These are phyloP conservation scores for Furcasterigmium sp. DNA, from an alignment of 2,329 filamentous ascomycete species.

Conservation along the genomic window DNA sequence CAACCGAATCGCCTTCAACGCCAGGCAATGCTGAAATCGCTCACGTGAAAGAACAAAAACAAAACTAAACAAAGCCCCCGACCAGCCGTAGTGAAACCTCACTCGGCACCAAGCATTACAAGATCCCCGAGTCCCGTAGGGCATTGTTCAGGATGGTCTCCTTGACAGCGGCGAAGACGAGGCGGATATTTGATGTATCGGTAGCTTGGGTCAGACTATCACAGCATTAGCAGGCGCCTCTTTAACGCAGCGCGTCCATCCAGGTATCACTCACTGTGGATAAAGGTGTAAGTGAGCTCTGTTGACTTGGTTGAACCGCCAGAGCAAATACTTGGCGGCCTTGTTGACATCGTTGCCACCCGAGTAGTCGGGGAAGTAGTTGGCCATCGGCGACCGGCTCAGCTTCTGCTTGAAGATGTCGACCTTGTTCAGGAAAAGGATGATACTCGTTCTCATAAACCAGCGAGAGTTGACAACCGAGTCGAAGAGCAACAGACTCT, in stretches of 20 bases:
- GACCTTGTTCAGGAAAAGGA: slow-evolving; percentile 97
- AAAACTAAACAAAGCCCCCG: slow-evolving; percentile 10
- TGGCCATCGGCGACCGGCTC: slow-evolving; percentile 78
- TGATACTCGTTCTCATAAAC: slow-evolving; percentile 99
- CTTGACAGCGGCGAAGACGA: slow-evolving; percentile 97
- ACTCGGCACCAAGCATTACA: slow-evolving; percentile 46
- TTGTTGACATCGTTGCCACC: slow-evolving; percentile 97
- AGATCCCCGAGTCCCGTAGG: slow-evolving; percentile 94
- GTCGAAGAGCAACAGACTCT: slow-evolving; percentile 92
- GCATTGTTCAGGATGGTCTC: slow-evolving; percentile 98
- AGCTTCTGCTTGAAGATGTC: slow-evolving; percentile 97
- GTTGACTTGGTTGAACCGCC: slow-evolving; percentile 99
- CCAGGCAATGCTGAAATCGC: slow-evolving; percentile 15
- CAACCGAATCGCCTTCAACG: slow-evolving; percentile 14
- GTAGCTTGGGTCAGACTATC: slow-evolving; percentile 92
- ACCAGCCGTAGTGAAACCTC: slow-evolving; percentile 7
- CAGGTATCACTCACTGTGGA: slow-evolving; percentile 70
- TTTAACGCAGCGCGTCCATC: too few species aligned
- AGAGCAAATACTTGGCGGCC: slow-evolving; percentile 93
- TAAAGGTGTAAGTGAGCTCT: slow-evolving; percentile 93
- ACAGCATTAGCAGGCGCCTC: neutral
- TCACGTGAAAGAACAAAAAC: slow-evolving; percentile 12
- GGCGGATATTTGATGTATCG: slow-evolving; percentile 94
- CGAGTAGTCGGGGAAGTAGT: slow-evolving; percentile 97
- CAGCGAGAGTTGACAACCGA: slow-evolving; percentile 97